Evolutionary conservation across 495 filamentous ascomycete genomes (phyloP).

Genomic region (Aspergillus olivimuriae): DNA sequence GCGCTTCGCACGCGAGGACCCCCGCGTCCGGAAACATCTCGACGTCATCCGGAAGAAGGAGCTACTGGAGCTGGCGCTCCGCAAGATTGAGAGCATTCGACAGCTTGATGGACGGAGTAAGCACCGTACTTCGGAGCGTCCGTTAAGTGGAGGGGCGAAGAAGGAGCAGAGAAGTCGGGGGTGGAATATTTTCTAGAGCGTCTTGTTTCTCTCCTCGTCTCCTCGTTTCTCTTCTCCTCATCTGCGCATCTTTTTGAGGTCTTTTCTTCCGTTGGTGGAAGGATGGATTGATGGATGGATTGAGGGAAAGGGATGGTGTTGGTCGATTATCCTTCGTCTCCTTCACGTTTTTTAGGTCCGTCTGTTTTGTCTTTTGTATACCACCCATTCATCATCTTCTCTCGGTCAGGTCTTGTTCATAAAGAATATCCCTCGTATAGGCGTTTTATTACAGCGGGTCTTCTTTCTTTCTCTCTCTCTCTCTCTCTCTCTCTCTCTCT

Average conservation of each 20-base stretch:
- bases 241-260: neutral
- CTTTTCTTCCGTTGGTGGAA: neutral
- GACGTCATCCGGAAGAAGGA: conserved; percentile 91
- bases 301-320: too few species aligned
- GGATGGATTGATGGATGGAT: too few species aligned
- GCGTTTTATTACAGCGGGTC: conserved; percentile 8
- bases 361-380: conserved; percentile 4
- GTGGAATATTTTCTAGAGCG: conserved; percentile 37
- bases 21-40: conserved; percentile 78
- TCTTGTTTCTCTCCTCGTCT: conserved; percentile 1
- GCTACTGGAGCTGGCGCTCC: conserved; percentile 80
- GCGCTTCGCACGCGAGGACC: conserved; percentile 85
- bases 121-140: conserved; percentile 23
- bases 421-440: conserved; percentile 5
- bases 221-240: conserved; percentile 4
- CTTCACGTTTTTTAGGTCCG: conserved; percentile 2
- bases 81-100: conserved; percentile 86
- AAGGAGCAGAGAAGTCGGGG: conserved; percentile 27
- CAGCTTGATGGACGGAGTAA: conserved; percentile 57
- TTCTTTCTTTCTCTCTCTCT: neutral
- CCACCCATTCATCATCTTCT: conserved; percentile 2
- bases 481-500: neutral
- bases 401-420: conserved; percentile 5
- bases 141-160: conserved; percentile 18
- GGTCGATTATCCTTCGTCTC: conserved; percentile 3